Base-by-base conservation (phyloP, 768 basidiomycete genomes). In the Phaffia australis region DNA sequence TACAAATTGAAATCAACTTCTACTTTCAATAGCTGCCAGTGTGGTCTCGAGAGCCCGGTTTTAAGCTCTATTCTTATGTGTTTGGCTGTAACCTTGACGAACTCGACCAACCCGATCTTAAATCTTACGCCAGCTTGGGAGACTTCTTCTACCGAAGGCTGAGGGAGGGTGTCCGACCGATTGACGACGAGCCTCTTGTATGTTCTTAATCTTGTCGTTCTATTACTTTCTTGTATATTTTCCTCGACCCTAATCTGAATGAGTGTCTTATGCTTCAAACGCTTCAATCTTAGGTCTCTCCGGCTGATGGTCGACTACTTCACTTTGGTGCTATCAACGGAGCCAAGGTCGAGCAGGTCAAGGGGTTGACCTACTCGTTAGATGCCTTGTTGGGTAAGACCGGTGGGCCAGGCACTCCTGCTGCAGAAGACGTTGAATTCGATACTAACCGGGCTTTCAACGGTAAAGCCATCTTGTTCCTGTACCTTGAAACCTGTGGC, bases 31-130 rank as follows among this genome's bases (percentile, higher is more conserved):
- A 69, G 71, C 83, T 99, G 6, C 95, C 95, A 35, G 81, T 93
- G 68, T 99, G 92, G 93, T 82, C 91, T 77, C 82, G 95, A n/a
- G 92, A 92, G 3, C 83, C 84, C 73, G 89, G 93, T 48, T 84
- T 92, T 79, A 83, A 84, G 66, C 72, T 93, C 57, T 99, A 97
- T 74, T 83, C 90, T 21, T 83, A 79, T 71, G 80, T 84, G n/a
- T 99, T 99, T 72, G 90, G 89, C 29, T 95, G 92, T 79, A 87
- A 97, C 79, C 81, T 99, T 68, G 84, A 89, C 67, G 95, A 99
- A 76, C 85, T 90, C 16, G 90, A 91, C 48, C 83, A 81, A 1
- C 74, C 79, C 16, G 89, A 95, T 78, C 80, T 99, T 66, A 81
- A 75, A n/a, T 74, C 81, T 63, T 99, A 97, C 75, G 81, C 81